These are phyloP conservation scores for Saccharomycopsis hybrid DNA, from an alignment of 1,139 yeast species.

Conservation along the genomic window DNA sequence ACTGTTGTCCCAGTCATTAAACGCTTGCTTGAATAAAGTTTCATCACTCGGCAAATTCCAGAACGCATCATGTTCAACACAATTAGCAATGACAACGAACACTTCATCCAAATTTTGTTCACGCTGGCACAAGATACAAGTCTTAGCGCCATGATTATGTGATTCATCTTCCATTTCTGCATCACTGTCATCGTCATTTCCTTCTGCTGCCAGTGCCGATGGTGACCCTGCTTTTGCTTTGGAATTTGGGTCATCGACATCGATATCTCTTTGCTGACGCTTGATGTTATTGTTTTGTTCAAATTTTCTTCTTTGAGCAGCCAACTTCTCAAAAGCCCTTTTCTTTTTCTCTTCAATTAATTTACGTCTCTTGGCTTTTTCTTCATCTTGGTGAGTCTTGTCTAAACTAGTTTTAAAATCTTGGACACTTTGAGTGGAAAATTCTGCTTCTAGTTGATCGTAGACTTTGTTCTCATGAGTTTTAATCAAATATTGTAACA, in stretches of 20 bases:
- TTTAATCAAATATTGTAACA: constrained; percentile 44
- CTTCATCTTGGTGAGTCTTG: constrained; percentile 40
- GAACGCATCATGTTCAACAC: constrained; percentile 35
- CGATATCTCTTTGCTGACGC: constrained; percentile 35
- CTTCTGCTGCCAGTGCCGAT: constrained; percentile 27
- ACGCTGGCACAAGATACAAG: constrained; percentile 66
- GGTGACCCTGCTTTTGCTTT: too few relatives aligned
- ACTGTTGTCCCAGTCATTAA: constrained; percentile 42
- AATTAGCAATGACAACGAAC: constrained; percentile 50
- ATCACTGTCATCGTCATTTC: constrained; percentile 27
- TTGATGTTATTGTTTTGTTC: constrained; percentile 37
- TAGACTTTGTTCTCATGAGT: constrained; percentile 42
- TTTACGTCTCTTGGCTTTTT: constrained; percentile 46
- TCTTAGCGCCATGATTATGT: constrained; percentile 26
- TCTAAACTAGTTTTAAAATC: constrained; percentile 29
- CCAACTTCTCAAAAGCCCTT: constrained; percentile 70
- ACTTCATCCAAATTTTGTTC: constrained; percentile 38
- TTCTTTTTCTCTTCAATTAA: constrained; percentile 61
- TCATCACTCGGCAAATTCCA: constrained; percentile 42
- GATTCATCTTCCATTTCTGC: constrained; percentile 26
- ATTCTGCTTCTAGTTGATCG: constrained; percentile 46
- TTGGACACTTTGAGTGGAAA: constrained; percentile 49
- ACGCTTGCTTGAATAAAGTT: constrained; percentile 38
- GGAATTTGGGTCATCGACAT: constrained; percentile 30
- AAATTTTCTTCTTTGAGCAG: constrained; percentile 57